A percentile compares a stretch with the other conserved stretches of the same genome.
Evolutionary conservation across 2,329 filamentous ascomycete species (phyloP).

Genomic region (Fusarium fujikuroi): DNA sequence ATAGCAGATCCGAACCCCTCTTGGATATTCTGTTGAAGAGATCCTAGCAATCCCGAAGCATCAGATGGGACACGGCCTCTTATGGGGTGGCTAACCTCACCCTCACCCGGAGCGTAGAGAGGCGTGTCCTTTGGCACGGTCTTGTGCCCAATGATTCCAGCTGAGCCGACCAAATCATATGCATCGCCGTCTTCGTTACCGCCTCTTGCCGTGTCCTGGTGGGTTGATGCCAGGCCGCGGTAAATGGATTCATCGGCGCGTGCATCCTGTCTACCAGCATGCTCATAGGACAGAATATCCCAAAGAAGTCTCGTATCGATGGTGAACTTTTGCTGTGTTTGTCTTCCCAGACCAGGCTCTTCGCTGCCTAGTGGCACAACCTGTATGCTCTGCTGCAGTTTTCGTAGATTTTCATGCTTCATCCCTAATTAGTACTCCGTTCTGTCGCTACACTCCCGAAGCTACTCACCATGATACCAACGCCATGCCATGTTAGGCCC

Average conservation of each 20-base stretch:
- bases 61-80: neutral
- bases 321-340: neutral
- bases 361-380: neutral
- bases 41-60: neutral
- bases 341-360: accelerated
- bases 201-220: neutral
- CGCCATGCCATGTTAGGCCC: neutral
- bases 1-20: neutral
- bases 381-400: neutral
- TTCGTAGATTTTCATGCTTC: neutral
- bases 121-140: neutral
- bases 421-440: neutral
- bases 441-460: too few species aligned
- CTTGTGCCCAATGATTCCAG: neutral
- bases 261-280: neutral
- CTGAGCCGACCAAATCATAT: neutral
- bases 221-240: neutral
- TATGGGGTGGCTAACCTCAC: neutral
- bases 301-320: neutral
- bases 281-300: neutral
- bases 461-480: neutral
- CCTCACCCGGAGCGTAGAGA: neutral
- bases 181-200: neutral
- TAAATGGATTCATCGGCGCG: neutral
- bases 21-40: neutral